Base-by-base conservation (phyloP, 495 filamentous ascomycete genomes). In the Evansstolkia leycettana region DNA sequence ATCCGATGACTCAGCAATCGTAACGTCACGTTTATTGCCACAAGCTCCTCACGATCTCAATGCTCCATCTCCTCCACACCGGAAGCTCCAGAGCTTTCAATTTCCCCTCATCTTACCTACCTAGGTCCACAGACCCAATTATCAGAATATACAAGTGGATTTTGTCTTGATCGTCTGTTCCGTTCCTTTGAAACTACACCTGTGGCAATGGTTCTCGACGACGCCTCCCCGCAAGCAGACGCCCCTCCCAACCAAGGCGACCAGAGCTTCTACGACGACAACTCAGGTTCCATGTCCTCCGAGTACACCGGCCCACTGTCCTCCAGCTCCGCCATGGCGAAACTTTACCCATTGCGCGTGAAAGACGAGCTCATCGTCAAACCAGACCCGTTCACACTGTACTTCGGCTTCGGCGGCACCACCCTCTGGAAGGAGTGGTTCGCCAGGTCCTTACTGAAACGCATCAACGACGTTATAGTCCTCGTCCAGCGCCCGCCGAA, bases 311-410 rank as follows among this genome's bases (percentile, higher is more conserved):
- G 20, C 20, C 20, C 20, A 4, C 9, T 9, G 20, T 23, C 20
- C 27, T 5, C 27, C 29, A 34, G 1, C 25, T 28, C 5, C 33
- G 30, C 43, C 7, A 25, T 51, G 12, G 34, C 36, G 7, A 39
- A 29, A 30, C 38, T 45, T 36, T 39, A 39, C 26, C 34, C 31
- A 19, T 23, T 47, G 24, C 28, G n/a, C n/a, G n/a, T n/a, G n/a
- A 17, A 39, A 8, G 11, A 37, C 2, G 52, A 55, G 16, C 17
- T 41, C 13, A 17, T 54, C 13, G 38, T 39, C 7, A 31, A 17
- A 11, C 56, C 55, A 0, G 54, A 57, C 19, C 38, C 35, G 0
- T 43, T 61, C 31, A 50, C 48, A 5, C 38, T 60, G 3, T 52
- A 48, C 32, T 41, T 52, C 29, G 48, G 54, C 10, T 65, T 62